Evolutionary conservation across 768 basidiomycete genomes (phyloP).

Genomic region (Amanita exitialis): DNA sequence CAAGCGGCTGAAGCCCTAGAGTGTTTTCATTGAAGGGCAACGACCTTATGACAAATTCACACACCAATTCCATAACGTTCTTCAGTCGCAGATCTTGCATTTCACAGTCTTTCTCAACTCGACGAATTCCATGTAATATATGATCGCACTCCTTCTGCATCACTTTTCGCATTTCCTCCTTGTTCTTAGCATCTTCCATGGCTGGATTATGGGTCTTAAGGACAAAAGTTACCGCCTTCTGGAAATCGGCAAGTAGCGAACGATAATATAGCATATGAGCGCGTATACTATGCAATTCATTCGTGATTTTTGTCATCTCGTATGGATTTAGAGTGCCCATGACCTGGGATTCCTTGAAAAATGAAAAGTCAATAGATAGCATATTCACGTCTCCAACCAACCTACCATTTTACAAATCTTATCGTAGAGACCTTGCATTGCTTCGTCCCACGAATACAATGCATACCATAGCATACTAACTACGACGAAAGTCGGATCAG

Average conservation of each 20-base stretch:
- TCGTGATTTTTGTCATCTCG: conserved; percentile 30
- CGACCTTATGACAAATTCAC: not conserved
- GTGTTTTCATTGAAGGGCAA: conserved; percentile 3
- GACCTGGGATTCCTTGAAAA: conserved; percentile 35
- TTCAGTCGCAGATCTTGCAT: conserved; percentile 36
- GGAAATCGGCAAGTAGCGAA: conserved; percentile 45
- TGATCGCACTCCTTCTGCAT: conserved; percentile 36
- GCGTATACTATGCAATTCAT: conserved; percentile 45
- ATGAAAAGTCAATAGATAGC: not conserved
- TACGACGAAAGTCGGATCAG: conserved; percentile 47
- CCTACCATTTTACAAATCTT: conserved; percentile 39
- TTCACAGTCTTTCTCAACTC: conserved; percentile 29
- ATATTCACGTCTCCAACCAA: not conserved
- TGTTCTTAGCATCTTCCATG: conserved; percentile 16
- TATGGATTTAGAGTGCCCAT: conserved; percentile 19
- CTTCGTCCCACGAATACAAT: conserved; percentile 53
- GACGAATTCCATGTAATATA: conserved; percentile 37
- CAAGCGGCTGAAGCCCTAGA: conserved; percentile 27
- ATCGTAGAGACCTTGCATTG: conserved; percentile 38
- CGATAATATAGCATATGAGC: conserved; percentile 52
- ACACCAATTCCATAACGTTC: conserved; percentile 40
- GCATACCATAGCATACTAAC: conserved; percentile 49
- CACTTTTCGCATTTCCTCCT: not conserved
- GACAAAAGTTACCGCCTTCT: conserved; percentile 42
- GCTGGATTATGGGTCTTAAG: conserved; percentile 41